A percentile compares a stretch with the other conserved stretches of the same genome.
Evolutionary conservation across 2,329 filamentous ascomycete genomes (phyloP).

Genomic region (Pyricularia sp.): DNA sequence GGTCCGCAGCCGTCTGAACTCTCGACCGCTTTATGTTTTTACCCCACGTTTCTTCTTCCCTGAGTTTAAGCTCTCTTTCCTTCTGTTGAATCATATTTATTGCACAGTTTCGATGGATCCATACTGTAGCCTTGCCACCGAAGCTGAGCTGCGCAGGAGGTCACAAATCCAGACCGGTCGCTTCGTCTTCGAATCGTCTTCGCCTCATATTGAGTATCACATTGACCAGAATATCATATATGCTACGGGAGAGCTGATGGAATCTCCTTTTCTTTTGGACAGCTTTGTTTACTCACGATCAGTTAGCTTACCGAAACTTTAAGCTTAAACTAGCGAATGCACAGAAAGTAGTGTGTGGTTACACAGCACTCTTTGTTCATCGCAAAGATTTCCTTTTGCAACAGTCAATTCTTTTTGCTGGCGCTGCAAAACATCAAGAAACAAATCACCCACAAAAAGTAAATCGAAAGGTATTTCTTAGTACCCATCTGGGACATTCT

Average conservation of each 20-base stretch:
- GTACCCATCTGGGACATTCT: not conserved
- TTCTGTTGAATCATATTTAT: not conserved
- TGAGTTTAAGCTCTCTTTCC: not conserved
- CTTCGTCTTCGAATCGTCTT: not conserved
- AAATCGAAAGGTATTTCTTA: not conserved
- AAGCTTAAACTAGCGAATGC: not conserved
- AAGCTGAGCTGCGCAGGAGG: not conserved
- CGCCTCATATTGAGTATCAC: not conserved
- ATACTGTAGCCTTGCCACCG: not conserved
- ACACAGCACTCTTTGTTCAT: no score
- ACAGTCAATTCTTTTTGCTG: not conserved
- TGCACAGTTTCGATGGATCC: not conserved
- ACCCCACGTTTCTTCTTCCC: not conserved
- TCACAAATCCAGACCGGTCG: not conserved
- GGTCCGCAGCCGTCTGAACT: not conserved
- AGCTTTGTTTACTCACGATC: not conserved
- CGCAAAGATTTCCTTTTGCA: not conserved
- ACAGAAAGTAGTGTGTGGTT: not conserved
- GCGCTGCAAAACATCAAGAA: not conserved
- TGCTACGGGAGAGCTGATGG: no score
- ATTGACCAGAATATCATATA: not conserved
- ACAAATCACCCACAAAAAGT: not conserved
- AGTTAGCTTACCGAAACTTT: not conserved
- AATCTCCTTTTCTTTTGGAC: not conserved
- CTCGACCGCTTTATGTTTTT: not conserved